phyloP scores from a whole-genome alignment of 2,329 filamentous ascomycete genomes.

The Arthrobotrys iridis region DNA sequence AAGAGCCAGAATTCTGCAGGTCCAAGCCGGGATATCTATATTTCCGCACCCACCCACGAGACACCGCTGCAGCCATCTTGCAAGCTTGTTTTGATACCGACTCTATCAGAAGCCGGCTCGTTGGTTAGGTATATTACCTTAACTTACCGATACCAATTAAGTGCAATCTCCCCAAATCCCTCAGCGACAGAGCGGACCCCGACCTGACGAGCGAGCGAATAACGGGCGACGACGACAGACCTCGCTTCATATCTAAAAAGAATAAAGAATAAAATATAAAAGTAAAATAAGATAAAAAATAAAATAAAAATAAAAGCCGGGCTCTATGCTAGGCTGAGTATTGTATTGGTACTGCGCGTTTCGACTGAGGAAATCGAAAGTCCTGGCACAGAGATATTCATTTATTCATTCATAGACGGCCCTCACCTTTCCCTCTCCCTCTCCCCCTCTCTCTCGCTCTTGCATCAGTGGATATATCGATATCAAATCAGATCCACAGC shows the following conservation, averaged over 20 bases:
- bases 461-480: slow-evolving; percentile 31
- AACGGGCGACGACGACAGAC: background rate
- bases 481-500: slow-evolving; percentile 12
- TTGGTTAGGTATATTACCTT: background rate
- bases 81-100: too few relatives aligned
- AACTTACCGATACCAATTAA: slow-evolving; percentile 14
- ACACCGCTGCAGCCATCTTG: slow-evolving; percentile 43
- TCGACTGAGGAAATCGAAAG: slow-evolving; percentile 32
- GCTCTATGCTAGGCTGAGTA: slow-evolving; percentile 3
- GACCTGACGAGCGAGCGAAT: slow-evolving; percentile 13
- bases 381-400: background rate
- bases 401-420: background rate
- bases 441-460: background rate
- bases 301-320: too few relatives aligned
- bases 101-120: slow-evolving; percentile 15
- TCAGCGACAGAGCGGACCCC: slow-evolving; percentile 26
- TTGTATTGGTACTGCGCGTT: slow-evolving; percentile 21
- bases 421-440: slow-evolving; percentile 12
- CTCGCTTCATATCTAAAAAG: slow-evolving; percentile 18
- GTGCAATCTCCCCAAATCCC: slow-evolving; percentile 46
- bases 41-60: slow-evolving; percentile 50
- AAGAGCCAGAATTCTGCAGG: slow-evolving; percentile 54
- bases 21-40: slow-evolving; percentile 55
- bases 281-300: too few relatives aligned
- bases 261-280: too few relatives aligned